phyloP scores from a whole-genome alignment of 2,329 filamentous ascomycete species.

The Aspergillus luchuensis region DNA sequence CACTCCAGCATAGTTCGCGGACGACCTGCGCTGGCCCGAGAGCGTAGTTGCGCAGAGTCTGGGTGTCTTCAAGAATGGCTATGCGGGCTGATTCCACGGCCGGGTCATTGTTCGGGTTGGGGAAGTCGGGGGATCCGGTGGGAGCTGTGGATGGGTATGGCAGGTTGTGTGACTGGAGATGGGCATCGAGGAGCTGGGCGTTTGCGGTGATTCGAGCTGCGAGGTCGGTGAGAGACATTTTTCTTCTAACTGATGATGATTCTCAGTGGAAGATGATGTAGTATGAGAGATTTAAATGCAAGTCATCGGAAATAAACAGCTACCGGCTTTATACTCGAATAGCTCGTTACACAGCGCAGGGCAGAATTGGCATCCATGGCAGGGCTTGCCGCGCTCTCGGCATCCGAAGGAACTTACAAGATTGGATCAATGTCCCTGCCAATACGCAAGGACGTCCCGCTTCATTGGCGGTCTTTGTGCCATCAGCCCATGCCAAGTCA shows the following conservation, averaged over 20 bases:
- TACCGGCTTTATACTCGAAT: no score
- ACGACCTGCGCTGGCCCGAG: conserved; percentile 1
- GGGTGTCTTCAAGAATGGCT: not conserved
- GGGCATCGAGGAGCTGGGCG: not conserved
- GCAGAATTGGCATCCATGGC: not conserved
- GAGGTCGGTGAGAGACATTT: not conserved
- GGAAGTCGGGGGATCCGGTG: not conserved
- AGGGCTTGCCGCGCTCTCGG: not conserved
- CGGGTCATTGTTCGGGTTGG: not conserved
- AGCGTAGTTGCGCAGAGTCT: not conserved
- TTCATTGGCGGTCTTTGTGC: no score
- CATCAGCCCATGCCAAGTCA: no score
- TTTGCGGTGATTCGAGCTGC: not conserved
- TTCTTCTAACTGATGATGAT: not conserved
- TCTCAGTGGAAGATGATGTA: no score
- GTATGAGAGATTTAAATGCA: no score
- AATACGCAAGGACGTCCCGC: no score
- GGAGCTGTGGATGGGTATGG: not conserved
- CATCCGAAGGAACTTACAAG: not conserved
- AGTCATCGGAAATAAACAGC: no score
- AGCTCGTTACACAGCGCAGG: not conserved
- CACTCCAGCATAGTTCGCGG: not conserved
- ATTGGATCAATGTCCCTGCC: not conserved
- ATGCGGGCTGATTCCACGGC: not conserved
- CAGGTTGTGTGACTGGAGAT: not conserved